Base-by-base conservation (phyloP, 2,329 filamentous ascomycete species). In the Fusarium sp. region DNA sequence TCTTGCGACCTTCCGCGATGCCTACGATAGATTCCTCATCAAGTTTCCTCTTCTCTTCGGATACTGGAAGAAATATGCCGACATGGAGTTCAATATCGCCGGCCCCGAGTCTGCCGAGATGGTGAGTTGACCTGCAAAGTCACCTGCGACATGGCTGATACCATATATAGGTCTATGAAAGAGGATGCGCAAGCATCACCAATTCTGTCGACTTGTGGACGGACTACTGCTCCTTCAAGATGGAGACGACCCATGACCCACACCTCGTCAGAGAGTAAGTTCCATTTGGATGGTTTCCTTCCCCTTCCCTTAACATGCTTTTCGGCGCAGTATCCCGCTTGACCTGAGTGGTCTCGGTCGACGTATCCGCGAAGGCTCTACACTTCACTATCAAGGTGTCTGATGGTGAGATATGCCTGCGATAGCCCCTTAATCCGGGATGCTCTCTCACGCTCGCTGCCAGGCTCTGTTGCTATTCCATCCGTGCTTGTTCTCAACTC, bases 191-290 rank as follows among this genome's bases (percentile, higher is more conserved):
- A 43, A 96, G 93, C 81, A 94, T 98, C 75, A 91, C 92, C 56
- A 93, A 92, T 77, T 98, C 95, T 35, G 94, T 97, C 75, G 96
- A 99, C 78, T 85, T 99, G 62, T 99, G 96, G 96, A 92, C 93
- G 53, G 94, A 97, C 75, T 99, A 97, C 83, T 98, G 95, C 83
- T 88, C 90, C 75, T 98, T 98, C 88, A 98, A 98, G 81, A 94
- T 96, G 83, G 94, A 98, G 79, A 98, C 96, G 59, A 96, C 92
- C 73, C 96, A 99, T 82, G 94, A 97, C 78, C 88, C 93, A 75
- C 92, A 96, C 78, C 87, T 96, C 81, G 96, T 97, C 83, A 91
- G 96, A 97, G 96, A 98, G 96, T 99, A 97, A 98, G 96, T 98
- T 87, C 83, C 81, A 67, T 70, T 65, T 73, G 78, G 80, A 82